Percentiles rank a stretch among this genome's conserved stretches.
These are phyloP conservation scores for Fusarium palustre DNA, from an alignment of 2,329 filamentous ascomycete genomes.

Conservation along the genomic window DNA sequence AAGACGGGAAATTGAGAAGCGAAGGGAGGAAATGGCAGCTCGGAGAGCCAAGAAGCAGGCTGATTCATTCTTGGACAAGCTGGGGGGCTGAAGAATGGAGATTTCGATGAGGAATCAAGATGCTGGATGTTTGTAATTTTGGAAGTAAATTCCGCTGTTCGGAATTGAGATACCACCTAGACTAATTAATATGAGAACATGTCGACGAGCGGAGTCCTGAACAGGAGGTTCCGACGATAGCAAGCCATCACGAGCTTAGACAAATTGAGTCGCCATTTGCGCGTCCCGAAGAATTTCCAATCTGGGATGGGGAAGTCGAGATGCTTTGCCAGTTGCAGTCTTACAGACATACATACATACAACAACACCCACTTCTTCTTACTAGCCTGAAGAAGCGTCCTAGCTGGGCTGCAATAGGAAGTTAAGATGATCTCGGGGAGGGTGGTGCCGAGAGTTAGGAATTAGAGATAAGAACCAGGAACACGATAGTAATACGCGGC, in stretches of 20 bases:
- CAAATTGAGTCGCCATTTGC: constrained; percentile 11
- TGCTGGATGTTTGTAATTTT: not conserved
- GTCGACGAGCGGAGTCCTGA: constrained; percentile 7
- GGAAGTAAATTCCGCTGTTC: constrained; percentile 21
- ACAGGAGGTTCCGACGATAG: constrained; percentile 1
- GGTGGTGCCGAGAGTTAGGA: constrained; percentile 7
- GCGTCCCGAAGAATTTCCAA: constrained; percentile 18
- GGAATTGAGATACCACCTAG: constrained; percentile 24
- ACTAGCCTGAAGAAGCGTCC: constrained; percentile 15
- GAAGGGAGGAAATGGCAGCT: constrained; percentile 71
- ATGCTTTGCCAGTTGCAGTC: constrained; percentile 7
- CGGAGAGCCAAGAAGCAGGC: constrained; percentile 74
- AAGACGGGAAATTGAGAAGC: constrained; percentile 71
- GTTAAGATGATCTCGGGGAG: constrained; percentile 9
- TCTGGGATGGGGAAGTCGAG: constrained; percentile 13
- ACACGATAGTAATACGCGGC: constrained; percentile 22
- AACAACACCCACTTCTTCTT: constrained; percentile 28
- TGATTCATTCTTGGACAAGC: constrained; percentile 75
- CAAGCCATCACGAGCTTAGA: constrained; percentile 22
- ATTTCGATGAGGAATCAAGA: constrained; percentile 16
- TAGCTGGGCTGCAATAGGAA: constrained; percentile 13
- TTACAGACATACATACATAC: not conserved
- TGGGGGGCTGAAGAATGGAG: constrained; percentile 49
- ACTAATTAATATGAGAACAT: constrained; percentile 14
- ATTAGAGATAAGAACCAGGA: constrained; percentile 10